Base-by-base conservation (phyloP, 2,329 filamentous ascomycete genomes). In the Beauveria australis region DNA sequence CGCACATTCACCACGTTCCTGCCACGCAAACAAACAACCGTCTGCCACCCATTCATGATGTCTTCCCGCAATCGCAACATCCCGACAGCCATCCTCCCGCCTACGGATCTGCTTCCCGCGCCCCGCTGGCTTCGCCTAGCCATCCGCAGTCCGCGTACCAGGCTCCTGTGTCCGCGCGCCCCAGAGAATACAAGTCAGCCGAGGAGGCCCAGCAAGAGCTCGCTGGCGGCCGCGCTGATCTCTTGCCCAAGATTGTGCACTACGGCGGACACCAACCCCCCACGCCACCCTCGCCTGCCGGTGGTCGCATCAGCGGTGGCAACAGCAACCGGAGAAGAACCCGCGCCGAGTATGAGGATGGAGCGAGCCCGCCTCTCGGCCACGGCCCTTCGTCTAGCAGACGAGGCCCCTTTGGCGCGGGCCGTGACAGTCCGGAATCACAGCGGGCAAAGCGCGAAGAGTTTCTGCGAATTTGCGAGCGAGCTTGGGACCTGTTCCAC, bases 401-500 rank as follows among this genome's bases (percentile, higher is more conserved):
- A 63, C 77, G 83, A 60, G 87, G 89, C 8, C 89, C 89, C 1
- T 94, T 94, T 68, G 89, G 89, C 41, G 89, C 89, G 60, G 90
- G 89, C 43, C 81, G 90, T 63, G 92, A 94, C 70, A 92, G 86
- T 66, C 91, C 90, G 8, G 92, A 94, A 67, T 91, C 87, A 6
- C 88, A 91, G 72, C 82, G 85, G 67, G 87, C 84, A 70, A 97
- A 97, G 84, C 92, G 92, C 71, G 92, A 96, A 48, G 91, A 96
- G 72, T 99, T 99, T 70, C 78, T 99, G 65, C 80, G 83, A 60
- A 78, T 97, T 54, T 97, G 93, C 72, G 86, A 91, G 66, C 82
- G 91, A 69, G 94, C 94, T 9, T 99, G 94, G 94, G 94, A 99
- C 76, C 76, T 99, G 30, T 96, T 97, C 75, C 94, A 97, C 78